Evolutionary conservation across 2,329 filamentous ascomycete genomes (phyloP).

Genomic region (Pseudomassariella vexata): DNA sequence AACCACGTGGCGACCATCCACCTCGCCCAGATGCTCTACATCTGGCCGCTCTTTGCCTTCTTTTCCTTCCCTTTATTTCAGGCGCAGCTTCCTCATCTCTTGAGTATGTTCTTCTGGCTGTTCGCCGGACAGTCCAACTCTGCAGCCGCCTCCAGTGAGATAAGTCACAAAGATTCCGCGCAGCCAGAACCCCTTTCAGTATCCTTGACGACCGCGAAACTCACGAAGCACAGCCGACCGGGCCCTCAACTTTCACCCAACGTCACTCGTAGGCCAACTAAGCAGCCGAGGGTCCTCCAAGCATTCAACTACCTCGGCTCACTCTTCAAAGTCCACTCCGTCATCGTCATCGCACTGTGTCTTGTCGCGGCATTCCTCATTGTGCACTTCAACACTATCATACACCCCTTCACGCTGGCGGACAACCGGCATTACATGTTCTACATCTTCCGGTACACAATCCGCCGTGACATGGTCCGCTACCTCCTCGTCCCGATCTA

Average conservation of each 20-base stretch:
- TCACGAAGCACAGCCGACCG: too few relatives aligned
- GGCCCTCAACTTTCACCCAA: too few relatives aligned
- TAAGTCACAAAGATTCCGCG: too few relatives aligned
- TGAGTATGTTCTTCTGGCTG: too few relatives aligned
- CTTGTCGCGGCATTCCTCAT: conserved; percentile 33
- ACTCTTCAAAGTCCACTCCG: conserved; percentile 30
- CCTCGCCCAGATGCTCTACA: conserved; percentile 87
- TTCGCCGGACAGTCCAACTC: too few relatives aligned
- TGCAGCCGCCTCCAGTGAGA: too few relatives aligned
- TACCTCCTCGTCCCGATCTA: conserved; percentile 68
- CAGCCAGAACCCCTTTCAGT: too few relatives aligned
- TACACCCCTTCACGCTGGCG: conserved; percentile 92
- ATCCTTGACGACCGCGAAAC: too few relatives aligned
- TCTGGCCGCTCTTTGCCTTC: conserved; percentile 85
- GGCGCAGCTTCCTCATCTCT: conserved; percentile 38
- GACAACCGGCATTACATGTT: conserved; percentile 98
- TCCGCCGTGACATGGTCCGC: conserved; percentile 58
- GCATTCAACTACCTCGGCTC: conserved; percentile 19
- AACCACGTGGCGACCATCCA: conserved; percentile 91
- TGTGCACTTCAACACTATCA: conserved; percentile 80
- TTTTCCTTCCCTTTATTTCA: conserved; percentile 79
- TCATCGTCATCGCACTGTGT: conserved; percentile 28
- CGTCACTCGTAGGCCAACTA: too few relatives aligned
- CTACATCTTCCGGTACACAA: conserved; percentile 83
- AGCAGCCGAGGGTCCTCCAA: conserved; percentile 6